Percentiles rank a stretch among this genome's conserved stretches.
These are phyloP conservation scores for Lipomyces mesembrius DNA, from an alignment of 805 yeast genomes.

Conservation along the genomic window DNA sequence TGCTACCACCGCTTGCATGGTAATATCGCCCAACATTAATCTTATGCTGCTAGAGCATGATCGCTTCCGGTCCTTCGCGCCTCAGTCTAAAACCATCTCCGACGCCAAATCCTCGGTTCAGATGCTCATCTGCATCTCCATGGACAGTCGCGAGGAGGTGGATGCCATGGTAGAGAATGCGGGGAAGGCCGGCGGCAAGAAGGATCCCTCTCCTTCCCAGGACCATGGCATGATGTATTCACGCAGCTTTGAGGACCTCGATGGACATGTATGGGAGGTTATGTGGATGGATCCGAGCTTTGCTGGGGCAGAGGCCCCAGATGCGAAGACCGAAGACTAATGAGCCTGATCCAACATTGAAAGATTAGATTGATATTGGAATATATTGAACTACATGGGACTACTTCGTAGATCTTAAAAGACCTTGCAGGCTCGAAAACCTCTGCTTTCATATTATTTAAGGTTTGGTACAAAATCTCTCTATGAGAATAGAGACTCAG, in stretches of 20 bases:
- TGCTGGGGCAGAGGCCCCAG: background rate
- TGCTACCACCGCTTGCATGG: slow-evolving; percentile 3
- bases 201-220: slow-evolving; percentile 11
- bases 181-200: slow-evolving; percentile 7
- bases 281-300: slow-evolving; percentile 11
- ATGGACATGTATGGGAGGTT: slow-evolving; percentile 10
- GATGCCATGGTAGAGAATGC: slow-evolving; percentile 6
- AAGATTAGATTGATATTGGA: too few species aligned
- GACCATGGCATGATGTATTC: slow-evolving; percentile 10
- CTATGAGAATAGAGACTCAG: too few species aligned
- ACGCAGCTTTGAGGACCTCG: slow-evolving; percentile 14
- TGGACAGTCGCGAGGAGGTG: slow-evolving; percentile 10
- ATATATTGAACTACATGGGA: too few species aligned
- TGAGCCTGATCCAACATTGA: too few species aligned
- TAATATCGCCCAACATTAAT: background rate
- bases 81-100: background rate
- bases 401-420: too few species aligned
- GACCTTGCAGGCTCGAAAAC: too few species aligned
- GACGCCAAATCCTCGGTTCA: slow-evolving; percentile 14
- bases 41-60: slow-evolving; percentile 7
- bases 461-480: too few species aligned
- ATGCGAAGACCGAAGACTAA: too few species aligned
- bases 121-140: slow-evolving; percentile 13
- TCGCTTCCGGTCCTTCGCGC: slow-evolving; percentile 1
- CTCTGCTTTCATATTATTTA: too few species aligned